These are phyloP conservation scores for Linanthus parryae DNA, from an alignment of 148 eudicot species.

Conservation along the genomic window DNA sequence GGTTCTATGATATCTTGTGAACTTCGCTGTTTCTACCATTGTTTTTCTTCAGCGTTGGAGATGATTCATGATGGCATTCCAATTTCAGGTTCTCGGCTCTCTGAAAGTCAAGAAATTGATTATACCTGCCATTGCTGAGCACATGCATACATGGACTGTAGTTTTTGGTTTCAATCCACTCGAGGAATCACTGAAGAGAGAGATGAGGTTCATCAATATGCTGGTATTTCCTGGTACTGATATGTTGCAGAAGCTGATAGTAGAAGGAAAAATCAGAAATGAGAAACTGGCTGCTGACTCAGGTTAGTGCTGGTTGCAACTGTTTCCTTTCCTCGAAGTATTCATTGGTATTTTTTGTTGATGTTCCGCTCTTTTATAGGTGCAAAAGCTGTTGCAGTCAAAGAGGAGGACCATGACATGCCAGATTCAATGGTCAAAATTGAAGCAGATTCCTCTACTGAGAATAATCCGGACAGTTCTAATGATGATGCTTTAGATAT, in stretches of 20 bases:
- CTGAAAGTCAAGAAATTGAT: slow-evolving; percentile 71
- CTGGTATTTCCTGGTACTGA: slow-evolving; percentile 94
- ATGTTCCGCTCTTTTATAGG: no score
- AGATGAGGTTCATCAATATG: slow-evolving; percentile 71
- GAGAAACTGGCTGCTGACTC: slow-evolving; percentile 23
- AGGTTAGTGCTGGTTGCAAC: no score
- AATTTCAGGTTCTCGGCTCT: slow-evolving; percentile 54
- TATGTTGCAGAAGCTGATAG: slow-evolving; percentile 71
- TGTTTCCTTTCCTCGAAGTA: no score
- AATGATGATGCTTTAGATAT: no score
- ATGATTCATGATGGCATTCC: background rate
- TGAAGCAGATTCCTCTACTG: no score
- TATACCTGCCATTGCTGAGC: slow-evolving; percentile 92
- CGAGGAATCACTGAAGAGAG: slow-evolving; percentile 54
- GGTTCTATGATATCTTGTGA: no score
- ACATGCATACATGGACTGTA: slow-evolving; percentile 85
- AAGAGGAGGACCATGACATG: no score
- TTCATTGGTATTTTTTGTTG: no score
- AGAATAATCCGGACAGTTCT: no score
- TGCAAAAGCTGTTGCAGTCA: no score
- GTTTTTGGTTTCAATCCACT: slow-evolving; percentile 70
- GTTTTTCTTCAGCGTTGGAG: background rate
- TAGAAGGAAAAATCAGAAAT: slow-evolving; percentile 27
- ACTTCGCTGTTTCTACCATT: background rate
- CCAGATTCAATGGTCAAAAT: no score